Evolutionary conservation across 768 basidiomycete genomes (phyloP).

Genomic region (Amanita molliuscula): DNA sequence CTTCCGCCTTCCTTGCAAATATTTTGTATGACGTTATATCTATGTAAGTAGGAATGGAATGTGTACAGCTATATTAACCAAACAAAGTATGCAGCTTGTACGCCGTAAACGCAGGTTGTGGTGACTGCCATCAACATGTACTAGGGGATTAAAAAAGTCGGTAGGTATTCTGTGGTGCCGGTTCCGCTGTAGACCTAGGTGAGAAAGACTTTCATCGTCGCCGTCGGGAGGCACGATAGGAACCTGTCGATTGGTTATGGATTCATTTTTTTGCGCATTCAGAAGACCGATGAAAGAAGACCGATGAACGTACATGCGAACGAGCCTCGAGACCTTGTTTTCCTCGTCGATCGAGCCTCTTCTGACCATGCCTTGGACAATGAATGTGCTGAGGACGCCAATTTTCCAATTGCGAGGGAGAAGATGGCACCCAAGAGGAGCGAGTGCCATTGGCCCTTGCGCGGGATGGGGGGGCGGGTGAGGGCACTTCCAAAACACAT

Average conservation of each 20-base stretch:
- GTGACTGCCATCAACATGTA: conserved; percentile 41
- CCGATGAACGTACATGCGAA: conserved; percentile 47
- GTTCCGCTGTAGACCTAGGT: conserved; percentile 61
- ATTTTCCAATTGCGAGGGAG: conserved; percentile 40
- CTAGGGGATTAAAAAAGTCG: conserved; percentile 55
- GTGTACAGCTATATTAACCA: no score
- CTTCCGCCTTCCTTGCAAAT: no score
- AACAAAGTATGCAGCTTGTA: conserved; percentile 18
- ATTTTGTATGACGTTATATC: no score
- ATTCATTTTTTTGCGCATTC: no score
- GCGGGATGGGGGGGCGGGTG: conserved; percentile 45
- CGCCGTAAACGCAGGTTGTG: conserved; percentile 38
- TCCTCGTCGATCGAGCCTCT: conserved; percentile 35
- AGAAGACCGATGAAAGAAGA: no score
- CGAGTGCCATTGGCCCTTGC: conserved; percentile 26
- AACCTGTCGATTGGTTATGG: conserved; percentile 41
- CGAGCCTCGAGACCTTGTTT: conserved; percentile 52
- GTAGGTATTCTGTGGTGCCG: conserved; percentile 49
- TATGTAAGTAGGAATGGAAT: no score
- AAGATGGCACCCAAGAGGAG: conserved; percentile 42
- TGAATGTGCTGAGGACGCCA: conserved; percentile 47
- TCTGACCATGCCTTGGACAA: conserved; percentile 39
- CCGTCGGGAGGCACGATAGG: conserved; percentile 49
- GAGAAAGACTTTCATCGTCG: conserved; percentile 50
- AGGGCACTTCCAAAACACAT: conserved; percentile 54